Evolutionary conservation across 768 basidiomycete genomes (phyloP).

Genomic region (Termitomyces sp.): DNA sequence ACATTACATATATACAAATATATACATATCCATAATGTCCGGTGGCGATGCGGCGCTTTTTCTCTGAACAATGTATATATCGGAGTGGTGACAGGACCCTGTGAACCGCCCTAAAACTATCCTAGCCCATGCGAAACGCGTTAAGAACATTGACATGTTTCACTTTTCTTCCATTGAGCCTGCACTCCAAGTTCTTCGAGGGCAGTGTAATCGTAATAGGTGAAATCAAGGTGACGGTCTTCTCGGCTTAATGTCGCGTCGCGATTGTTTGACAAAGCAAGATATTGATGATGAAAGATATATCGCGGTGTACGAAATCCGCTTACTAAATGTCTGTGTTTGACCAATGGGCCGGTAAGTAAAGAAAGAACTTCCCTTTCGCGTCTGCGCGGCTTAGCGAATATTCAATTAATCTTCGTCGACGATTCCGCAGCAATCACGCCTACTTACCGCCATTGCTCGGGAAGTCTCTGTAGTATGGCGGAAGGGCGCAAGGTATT

Average conservation of each 20-base stretch:
- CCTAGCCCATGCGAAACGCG: not conserved
- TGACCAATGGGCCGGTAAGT: not conserved
- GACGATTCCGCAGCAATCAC: conserved; percentile 6
- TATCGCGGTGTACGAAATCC: not conserved
- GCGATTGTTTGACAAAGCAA: not conserved
- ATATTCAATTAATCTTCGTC: not conserved
- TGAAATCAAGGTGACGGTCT: not conserved
- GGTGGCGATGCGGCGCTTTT: conserved; percentile 5
- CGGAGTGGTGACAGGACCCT: not conserved
- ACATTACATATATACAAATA: not conserved
- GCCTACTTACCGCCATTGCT: conserved; percentile 1
- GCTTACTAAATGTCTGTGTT: not conserved
- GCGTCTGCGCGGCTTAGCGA: conserved; percentile 7
- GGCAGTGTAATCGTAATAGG: not conserved
- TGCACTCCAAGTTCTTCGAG: not conserved
- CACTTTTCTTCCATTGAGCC: not conserved
- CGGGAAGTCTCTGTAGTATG: not conserved
- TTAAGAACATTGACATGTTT: not conserved
- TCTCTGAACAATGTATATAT: not conserved
- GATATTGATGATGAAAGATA: not conserved
- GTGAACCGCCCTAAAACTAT: not conserved
- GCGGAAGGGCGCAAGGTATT: not conserved
- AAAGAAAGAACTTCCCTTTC: conserved; percentile 2
- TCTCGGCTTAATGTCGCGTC: not conserved
- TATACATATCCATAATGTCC: not conserved